Conservation (phyloP, 352 stramenopile genomes). For the Phytophthora cryptogea region DNA sequence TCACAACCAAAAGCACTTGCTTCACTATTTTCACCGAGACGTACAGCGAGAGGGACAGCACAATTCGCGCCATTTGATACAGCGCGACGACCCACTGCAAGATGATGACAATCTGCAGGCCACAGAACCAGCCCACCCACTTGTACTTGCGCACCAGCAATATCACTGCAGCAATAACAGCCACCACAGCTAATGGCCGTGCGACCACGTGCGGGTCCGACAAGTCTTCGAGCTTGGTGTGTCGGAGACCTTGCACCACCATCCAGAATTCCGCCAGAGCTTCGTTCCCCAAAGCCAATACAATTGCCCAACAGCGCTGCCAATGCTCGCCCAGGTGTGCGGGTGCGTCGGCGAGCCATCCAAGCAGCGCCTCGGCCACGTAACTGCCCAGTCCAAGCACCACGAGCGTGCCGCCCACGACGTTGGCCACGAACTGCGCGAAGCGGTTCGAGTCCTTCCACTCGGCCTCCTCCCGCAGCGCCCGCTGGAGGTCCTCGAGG, state of each 20-base stretch:
- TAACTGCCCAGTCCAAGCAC: constrained; percentile 48
- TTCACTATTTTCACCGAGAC: constrained; percentile 57
- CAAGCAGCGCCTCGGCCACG: constrained; percentile 29
- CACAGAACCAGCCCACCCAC: constrained; percentile 63
- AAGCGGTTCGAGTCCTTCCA: constrained; percentile 71
- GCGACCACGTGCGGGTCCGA: constrained; percentile 46
- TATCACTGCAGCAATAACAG: constrained; percentile 13
- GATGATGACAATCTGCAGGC: constrained; percentile 60
- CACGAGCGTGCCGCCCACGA: constrained; percentile 55
- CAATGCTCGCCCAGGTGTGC: constrained; percentile 33
- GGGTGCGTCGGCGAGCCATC: constrained; percentile 37
- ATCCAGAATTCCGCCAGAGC: constrained; percentile 42
- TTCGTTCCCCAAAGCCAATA: constrained; percentile 8
- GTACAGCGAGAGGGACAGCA: constrained; percentile 57
- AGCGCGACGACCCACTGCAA: constrained; percentile 68
- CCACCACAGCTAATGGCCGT: constrained; percentile 32
- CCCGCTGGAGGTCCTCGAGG: constrained; percentile 28
- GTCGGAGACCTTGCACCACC: constrained; percentile 31
- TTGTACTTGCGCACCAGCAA: constrained; percentile 61
- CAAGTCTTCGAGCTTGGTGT: constrained; percentile 37
- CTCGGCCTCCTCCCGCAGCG: constrained; percentile 28
- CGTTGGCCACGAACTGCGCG: constrained; percentile 67
- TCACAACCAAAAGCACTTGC: constrained; percentile 31
- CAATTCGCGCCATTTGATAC: constrained; percentile 68
- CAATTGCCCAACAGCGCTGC: constrained; percentile 11